Base-by-base conservation (phyloP, 116 monocot species). In the Trichopus zeylanicus region DNA sequence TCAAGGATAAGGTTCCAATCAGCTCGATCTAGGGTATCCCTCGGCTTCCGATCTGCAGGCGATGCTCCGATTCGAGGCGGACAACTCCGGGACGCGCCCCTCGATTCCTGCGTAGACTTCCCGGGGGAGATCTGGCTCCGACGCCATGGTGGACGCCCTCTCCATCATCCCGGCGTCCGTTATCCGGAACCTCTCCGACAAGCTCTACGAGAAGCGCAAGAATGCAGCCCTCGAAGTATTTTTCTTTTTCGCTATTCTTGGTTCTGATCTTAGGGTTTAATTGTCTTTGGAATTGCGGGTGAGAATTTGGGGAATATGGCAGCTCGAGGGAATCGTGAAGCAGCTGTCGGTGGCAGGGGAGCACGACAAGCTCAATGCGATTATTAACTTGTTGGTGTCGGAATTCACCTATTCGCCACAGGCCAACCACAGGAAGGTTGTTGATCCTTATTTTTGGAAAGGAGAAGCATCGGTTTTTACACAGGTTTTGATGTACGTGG, bases 181-280 rank as follows among this genome's bases (percentile, higher is more conserved):
- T 25, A 58, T 76, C 24, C 56, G 95, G 66, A 95, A 86, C 61
- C 90, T 95, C 32, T 57, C 95, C 1, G 95, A 95, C 59, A 95
- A 95, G 76, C 89, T 95, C 39, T 95, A 95, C 64, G 95, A 95
- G 87, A 95, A 95, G 81, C 71, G 95, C 16, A 95, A 95, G 75
- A 89, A 84, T 71, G 95, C 95, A 0, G 95, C 95, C 22, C 76
- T 94, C 11, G 94, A 94, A 83, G 94, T 89, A 54, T 56, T 59
- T 22, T 55, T 16, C 19, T 38, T 53, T 48, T 46, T 62, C 22
- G 1, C 13, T 28, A 26, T 19, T 54, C 33, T 16, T 61, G 19
- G 26, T 55, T 26, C 1, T 47, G 6, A 13, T 26, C 3, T 42
- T 26, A 23, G 21, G 28, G 56, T 33, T 35, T 23, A 18, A 16